Evolutionary conservation across 805 yeast species (phyloP).

Genomic region (Hanseniaspora lachancei): DNA sequence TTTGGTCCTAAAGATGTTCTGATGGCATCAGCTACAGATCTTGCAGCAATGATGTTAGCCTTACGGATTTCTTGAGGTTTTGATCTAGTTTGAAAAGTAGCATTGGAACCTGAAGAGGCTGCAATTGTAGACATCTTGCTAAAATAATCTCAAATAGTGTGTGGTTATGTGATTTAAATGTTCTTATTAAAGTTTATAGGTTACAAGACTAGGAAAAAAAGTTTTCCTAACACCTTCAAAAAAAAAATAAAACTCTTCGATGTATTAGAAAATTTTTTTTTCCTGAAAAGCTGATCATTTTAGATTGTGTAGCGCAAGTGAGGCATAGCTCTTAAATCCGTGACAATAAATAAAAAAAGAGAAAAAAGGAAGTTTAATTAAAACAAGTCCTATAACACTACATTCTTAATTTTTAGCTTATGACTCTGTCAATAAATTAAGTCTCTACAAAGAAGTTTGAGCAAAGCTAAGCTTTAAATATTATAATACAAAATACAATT

Average conservation of each 20-base stretch:
- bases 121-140: slow-evolving; percentile 19
- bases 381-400: no score
- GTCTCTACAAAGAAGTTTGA: no score
- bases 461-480: no score
- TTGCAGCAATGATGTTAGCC: slow-evolving; percentile 79
- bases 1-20: slow-evolving; percentile 94
- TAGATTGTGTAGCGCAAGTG: neutral
- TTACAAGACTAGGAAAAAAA: neutral
- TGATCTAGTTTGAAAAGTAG: slow-evolving; percentile 83
- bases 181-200: neutral
- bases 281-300: neutral
- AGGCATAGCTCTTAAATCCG: no score
- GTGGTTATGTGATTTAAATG: neutral
- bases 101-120: slow-evolving; percentile 45
- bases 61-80: slow-evolving; percentile 90
- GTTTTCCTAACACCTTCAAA: neutral
- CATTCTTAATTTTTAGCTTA: no score
- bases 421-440: no score
- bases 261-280: neutral
- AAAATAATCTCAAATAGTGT: neutral
- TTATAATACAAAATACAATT: no score
- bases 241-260: neutral
- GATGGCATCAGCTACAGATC: slow-evolving; percentile 91
- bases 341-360: no score
- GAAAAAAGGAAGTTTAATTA: no score